Percentiles rank a stretch among this genome's conserved stretches.
Evolutionary conservation across 2,329 filamentous ascomycete species (phyloP).

Genomic region (Colletotrichum lentis): DNA sequence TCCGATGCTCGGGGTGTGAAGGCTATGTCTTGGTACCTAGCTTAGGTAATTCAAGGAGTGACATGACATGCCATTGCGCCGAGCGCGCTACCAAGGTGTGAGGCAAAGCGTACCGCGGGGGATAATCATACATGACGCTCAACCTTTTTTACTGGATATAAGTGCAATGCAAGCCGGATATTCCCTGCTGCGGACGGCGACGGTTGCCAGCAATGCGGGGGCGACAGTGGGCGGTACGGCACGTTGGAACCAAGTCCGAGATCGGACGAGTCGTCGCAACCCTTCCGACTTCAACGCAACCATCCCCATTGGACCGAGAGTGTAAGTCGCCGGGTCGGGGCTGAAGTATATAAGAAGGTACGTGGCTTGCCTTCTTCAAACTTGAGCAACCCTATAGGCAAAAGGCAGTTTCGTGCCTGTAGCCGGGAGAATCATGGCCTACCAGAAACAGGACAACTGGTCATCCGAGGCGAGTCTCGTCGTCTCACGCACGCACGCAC

Average conservation of each 20-base stretch:
- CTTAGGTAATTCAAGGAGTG: neutral
- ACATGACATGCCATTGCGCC: neutral
- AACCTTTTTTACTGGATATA: neutral
- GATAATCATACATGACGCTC: neutral
- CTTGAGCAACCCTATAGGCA: neutral
- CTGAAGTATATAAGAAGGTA: neutral
- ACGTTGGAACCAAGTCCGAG: slow-evolving; percentile 34
- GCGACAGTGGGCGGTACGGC: slow-evolving; percentile 1
- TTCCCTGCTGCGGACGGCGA: neutral
- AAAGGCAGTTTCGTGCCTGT: no score
- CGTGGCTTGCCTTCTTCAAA: neutral
- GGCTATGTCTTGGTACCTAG: neutral
- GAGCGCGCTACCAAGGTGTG: slow-evolving; percentile 7
- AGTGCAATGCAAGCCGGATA: neutral
- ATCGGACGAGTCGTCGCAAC: slow-evolving; percentile 29
- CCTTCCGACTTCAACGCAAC: neutral
- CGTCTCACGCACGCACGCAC: no score
- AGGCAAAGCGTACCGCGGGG: slow-evolving; percentile 11
- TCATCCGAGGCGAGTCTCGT: slow-evolving; percentile 48
- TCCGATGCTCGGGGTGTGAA: no score
- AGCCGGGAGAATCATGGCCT: slow-evolving; percentile 37
- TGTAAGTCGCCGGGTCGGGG: slow-evolving; percentile 13
- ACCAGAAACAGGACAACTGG: slow-evolving; percentile 49
- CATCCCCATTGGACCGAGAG: slow-evolving; percentile 37
- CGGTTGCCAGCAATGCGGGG: slow-evolving; percentile 3